Evolutionary conservation across 176 grass and related monocot genomes (phyloP), one percentile per base, ranked within the genome.

Genomic region (Elymus sibiricus): DNA sequence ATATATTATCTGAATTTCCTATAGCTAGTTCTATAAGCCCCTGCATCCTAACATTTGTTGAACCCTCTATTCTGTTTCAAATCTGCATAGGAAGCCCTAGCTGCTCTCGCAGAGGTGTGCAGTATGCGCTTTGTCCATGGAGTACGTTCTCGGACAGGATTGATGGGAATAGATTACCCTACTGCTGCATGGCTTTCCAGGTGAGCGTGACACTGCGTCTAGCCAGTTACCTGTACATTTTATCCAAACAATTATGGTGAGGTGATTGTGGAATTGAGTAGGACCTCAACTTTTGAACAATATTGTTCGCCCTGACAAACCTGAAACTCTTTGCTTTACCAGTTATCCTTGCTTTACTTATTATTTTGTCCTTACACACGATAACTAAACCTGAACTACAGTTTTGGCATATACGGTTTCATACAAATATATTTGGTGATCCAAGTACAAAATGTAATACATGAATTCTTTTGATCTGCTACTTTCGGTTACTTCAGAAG

Each of bases 41-140:
- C 32, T 78, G 13, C 65, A 82, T 78, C 81, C 4, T 37, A 71
- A 87, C 42, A 84, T 59, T 71, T 80, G 25, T 40, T 68, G 59
- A 34, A 37, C 58, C 75, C 0, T 80, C 32, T 85, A 63, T 47
- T 90, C 56, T 79, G 67, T 79, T 87, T 79, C 22, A 26, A 55
- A 73, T 81, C 75, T 90, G 39, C 37, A 79, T 76, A 98, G 92
- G 81, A 80, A 86, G 87, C 88, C 86, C 65, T 98, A 79, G 93
- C 93, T 71, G 88, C 93, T 59, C 93, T 98, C 76, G 93, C 91
- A 73, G 96, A 95, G 70, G 79, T 98, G 70, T 92, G 86, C 79
- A 94, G 96, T 89, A 94, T 98, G 96, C 89, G 93, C 22, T 98
- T 95, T 91, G 92, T 98, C 25, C 94, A 98, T 77, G 96, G 96